Evolutionary conservation across 2,329 filamentous ascomycete genomes (phyloP), one percentile per base, ranked within the genome.

Genomic region (Helotiales sp.): DNA sequence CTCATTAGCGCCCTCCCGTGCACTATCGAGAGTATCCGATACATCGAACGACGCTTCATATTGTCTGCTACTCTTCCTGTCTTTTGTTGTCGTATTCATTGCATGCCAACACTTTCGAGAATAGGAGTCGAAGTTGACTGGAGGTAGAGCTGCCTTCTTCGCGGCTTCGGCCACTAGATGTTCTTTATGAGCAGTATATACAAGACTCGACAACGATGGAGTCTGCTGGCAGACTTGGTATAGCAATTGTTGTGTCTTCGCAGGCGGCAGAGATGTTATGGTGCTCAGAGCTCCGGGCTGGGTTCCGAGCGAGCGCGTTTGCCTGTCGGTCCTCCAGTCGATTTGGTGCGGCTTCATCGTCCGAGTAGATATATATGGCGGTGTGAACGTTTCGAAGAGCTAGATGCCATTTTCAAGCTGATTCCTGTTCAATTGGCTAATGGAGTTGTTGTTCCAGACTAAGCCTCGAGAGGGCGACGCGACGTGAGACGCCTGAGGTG

Each of bases 101-200:
- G 52, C 52, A 17, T 55, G 50, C 60, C 54, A 60, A 44, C 61
- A 60, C 24, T 51, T 36, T 29, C 48, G 34, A 13, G 53, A 59
- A n/a, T 57, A 61, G 13, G 15, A n/a, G 36, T 61, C 55, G 38
- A 63, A 61, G 24, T 57, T 55, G n/a, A 59, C 25, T 1, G 58
- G 49, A 5, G 55, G 55, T 25, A 30, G 34, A 5, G 55, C 58
- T 19, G 55, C 55, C 15, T 52, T 36, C 24, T 3, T n/a, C 36
- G 3, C 17, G n/a, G 17, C 3, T 19, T 58, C 47, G 27, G 52
- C 58, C 29, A 57, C 31, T 17, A 5, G 34, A 12, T 47, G 52
- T 3, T 42, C 51, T 15, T 52, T 15, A 24, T 58, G 57, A 12
- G 54, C 52, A n/a, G 51, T 36, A 24, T 48, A 40, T 15, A 60